Conservation (phyloP, 2,329 filamentous ascomycete genomes). For the Neofusicoccum umdonicola region DNA sequence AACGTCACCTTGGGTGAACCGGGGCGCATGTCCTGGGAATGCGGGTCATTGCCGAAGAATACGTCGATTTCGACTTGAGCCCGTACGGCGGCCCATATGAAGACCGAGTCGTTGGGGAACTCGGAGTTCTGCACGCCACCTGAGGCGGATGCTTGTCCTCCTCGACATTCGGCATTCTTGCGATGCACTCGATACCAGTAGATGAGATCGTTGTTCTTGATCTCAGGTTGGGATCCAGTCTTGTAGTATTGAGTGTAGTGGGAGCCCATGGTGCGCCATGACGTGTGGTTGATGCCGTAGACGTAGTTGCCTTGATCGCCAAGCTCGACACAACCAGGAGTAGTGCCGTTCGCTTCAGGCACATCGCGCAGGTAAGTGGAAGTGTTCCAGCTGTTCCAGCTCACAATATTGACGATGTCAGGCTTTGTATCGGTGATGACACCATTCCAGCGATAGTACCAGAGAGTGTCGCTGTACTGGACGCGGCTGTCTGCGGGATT, state of each 20-base stretch:
- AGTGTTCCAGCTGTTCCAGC: constrained; percentile 41
- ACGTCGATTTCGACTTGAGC: constrained; percentile 19
- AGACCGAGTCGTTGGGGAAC: constrained; percentile 35
- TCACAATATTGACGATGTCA: constrained; percentile 40
- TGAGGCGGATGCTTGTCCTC: constrained; percentile 26
- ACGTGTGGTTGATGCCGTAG: constrained; percentile 35
- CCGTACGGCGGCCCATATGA: constrained; percentile 37
- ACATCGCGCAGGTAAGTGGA: constrained; percentile 41
- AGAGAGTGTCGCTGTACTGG: constrained; percentile 38
- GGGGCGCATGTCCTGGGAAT: neutral
- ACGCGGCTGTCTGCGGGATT: constrained; percentile 30
- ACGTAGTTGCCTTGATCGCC: constrained; percentile 36
- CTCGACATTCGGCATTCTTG: constrained; percentile 31
- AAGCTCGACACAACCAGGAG: constrained; percentile 14
- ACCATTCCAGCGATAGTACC: constrained; percentile 27
- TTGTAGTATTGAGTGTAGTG: constrained; percentile 40
- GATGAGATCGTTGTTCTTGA: constrained; percentile 37
- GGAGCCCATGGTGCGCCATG: constrained; percentile 39
- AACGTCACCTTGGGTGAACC: constrained; percentile 11
- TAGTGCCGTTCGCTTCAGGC: constrained; percentile 30
- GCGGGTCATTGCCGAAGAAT: constrained; percentile 1
- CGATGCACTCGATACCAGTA: constrained; percentile 41
- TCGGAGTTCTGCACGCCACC: constrained; percentile 27
- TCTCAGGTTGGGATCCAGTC: constrained; percentile 29
- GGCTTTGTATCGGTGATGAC: constrained; percentile 29